Percentiles rank a stretch among this genome's conserved stretches.
These are phyloP conservation scores for Ogataea pini DNA, from an alignment of 805 yeast species.

Conservation along the genomic window DNA sequence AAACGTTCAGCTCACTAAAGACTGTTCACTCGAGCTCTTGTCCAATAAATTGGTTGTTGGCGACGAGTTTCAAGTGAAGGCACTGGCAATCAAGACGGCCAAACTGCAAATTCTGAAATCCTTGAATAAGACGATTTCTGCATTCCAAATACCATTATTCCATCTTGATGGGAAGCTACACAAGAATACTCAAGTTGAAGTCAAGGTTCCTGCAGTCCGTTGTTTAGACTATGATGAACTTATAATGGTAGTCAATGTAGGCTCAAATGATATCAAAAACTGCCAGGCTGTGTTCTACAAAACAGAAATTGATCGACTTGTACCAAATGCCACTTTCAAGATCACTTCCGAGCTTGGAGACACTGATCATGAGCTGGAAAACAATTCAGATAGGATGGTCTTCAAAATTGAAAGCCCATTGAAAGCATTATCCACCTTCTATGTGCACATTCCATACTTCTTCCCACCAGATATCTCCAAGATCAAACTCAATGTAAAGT, in stretches of 20 bases:
- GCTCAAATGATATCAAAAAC: slow-evolving; percentile 19
- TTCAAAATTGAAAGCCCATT: slow-evolving; percentile 19
- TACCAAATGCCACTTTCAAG: slow-evolving; percentile 19
- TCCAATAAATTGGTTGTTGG: slow-evolving; percentile 27
- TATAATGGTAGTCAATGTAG: slow-evolving; percentile 22
- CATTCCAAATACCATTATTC: slow-evolving; percentile 23
- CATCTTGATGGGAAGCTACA: slow-evolving; percentile 8
- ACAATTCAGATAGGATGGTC: slow-evolving; percentile 15
- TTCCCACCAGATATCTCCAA: slow-evolving; percentile 38
- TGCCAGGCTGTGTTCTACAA: slow-evolving; percentile 26
- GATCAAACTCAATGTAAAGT: slow-evolving; percentile 27
- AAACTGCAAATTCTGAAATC: slow-evolving; percentile 23
- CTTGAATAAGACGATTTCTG: slow-evolving; percentile 14
- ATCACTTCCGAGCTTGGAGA: slow-evolving; percentile 11
- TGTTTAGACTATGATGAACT: slow-evolving; percentile 32
- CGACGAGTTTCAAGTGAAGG: slow-evolving; percentile 20
- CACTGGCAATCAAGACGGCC: slow-evolving; percentile 23
- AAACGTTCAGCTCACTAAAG: slow-evolving; percentile 10
- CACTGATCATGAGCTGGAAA: slow-evolving; percentile 19
- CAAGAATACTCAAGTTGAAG: slow-evolving; percentile 24
- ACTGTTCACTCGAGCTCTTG: slow-evolving; percentile 15
- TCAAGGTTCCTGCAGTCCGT: slow-evolving; percentile 26
- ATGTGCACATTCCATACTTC: slow-evolving; percentile 33
- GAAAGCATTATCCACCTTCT: slow-evolving; percentile 11
- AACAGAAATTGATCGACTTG: slow-evolving; percentile 33